These are phyloP conservation scores for Kurtzmaniella quercitrusa DNA, from an alignment of 1,139 yeast species.

Conservation along the genomic window DNA sequence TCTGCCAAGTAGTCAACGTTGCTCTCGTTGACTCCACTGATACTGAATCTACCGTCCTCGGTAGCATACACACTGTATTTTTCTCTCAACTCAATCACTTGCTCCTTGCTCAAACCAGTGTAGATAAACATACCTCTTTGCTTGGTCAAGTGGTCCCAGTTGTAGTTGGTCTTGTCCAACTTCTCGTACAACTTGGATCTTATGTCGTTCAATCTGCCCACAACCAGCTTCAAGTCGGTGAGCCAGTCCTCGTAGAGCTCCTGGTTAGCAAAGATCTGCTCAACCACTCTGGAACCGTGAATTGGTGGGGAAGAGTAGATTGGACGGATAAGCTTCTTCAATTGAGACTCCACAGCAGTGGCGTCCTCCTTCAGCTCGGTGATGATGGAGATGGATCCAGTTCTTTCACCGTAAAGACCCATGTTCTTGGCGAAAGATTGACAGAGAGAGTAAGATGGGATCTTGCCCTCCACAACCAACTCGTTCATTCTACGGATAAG, in stretches of 20 bases:
- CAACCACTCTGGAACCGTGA: conserved; percentile 88
- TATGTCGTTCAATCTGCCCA: conserved; percentile 71
- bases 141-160: conserved; percentile 82
- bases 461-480: conserved; percentile 42
- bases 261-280: conserved; percentile 61
- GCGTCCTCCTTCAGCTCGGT: conserved; percentile 43
- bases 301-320: conserved; percentile 93
- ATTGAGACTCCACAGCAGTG: conserved; percentile 65
- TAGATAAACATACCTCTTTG: conserved; percentile 97
- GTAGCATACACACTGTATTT: conserved; percentile 82
- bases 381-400: conserved; percentile 77
- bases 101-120: conserved; percentile 73
- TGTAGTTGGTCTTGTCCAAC: conserved; percentile 51
- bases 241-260: conserved; percentile 71
- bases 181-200: conserved; percentile 61
- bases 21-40: conserved; percentile 78
- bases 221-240: conserved; percentile 70
- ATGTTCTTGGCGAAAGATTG: conserved; percentile 96
- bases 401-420: conserved; percentile 96
- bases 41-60: conserved; percentile 84
- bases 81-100: conserved; percentile 64
- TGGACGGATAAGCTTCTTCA: conserved; percentile 76
- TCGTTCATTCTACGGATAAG: conserved; percentile 48
- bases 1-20: conserved; percentile 83
- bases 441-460: conserved; percentile 62